phyloP scores from a whole-genome alignment of 2,329 filamentous ascomycete genomes.

The Cyanodermella asteris region DNA sequence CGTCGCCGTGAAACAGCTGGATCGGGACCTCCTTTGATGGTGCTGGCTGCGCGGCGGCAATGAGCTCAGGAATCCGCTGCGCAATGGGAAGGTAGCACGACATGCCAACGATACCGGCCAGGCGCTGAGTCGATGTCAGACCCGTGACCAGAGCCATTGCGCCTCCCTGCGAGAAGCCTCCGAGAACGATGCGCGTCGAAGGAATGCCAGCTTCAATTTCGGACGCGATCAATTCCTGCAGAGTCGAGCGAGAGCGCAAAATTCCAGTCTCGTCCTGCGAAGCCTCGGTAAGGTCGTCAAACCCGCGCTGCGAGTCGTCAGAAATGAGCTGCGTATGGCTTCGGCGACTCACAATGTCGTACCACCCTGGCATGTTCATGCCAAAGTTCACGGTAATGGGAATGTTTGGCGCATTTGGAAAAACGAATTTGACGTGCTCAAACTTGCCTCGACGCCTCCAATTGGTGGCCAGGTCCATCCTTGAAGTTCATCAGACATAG shows the following conservation, averaged over 20 bases:
- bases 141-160: slow-evolving; percentile 69
- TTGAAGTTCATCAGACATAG: slow-evolving; percentile 10
- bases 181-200: slow-evolving; percentile 62
- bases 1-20: slow-evolving; percentile 72
- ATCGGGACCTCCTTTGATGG: slow-evolving; percentile 59
- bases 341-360: slow-evolving; percentile 25
- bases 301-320: too few relatives aligned
- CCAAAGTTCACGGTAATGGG: slow-evolving; percentile 71
- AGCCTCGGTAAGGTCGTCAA: slow-evolving; percentile 23
- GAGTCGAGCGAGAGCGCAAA: slow-evolving; percentile 46
- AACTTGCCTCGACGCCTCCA: slow-evolving; percentile 64
- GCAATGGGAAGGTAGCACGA: slow-evolving; percentile 61
- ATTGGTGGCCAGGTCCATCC: slow-evolving; percentile 62
- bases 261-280: slow-evolving; percentile 63
- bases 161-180: slow-evolving; percentile 47
- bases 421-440: slow-evolving; percentile 77
- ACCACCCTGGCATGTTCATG: slow-evolving; percentile 57
- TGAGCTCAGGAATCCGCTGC: slow-evolving; percentile 36
- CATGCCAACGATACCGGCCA: slow-evolving; percentile 74
- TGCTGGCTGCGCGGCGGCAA: slow-evolving; percentile 26
- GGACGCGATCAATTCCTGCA: slow-evolving; percentile 56
- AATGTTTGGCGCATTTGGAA: slow-evolving; percentile 73
- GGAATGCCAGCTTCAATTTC: slow-evolving; percentile 68
- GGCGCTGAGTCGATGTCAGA: slow-evolving; percentile 47
- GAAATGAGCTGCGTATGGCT: too few relatives aligned